A percentile compares a stretch with the other conserved stretches of the same genome.
Evolutionary conservation across 1,284 basidiomycete species (phyloP).

Genomic region (Ganoderma sp.): DNA sequence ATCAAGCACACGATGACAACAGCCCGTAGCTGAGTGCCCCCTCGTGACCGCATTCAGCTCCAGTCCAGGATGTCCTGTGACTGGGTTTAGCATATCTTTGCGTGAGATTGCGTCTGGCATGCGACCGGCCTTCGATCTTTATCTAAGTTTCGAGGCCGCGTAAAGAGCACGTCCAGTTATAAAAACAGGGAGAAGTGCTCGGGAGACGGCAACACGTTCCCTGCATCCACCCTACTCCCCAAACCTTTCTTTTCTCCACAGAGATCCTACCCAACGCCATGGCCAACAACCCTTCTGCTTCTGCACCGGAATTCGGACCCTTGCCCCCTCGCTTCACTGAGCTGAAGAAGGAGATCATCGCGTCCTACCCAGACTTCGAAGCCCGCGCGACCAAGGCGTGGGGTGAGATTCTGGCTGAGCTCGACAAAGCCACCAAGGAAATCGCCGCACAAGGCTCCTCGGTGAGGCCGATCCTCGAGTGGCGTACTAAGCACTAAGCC

Average conservation of each 20-base stretch:
- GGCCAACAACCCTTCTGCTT: not conserved
- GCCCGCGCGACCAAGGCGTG: conserved; percentile 57
- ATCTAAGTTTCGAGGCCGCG: conserved; percentile 9
- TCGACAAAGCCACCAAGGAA: conserved; percentile 50
- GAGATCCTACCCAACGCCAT: not conserved
- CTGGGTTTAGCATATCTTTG: conserved; percentile 14
- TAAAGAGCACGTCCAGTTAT: not conserved
- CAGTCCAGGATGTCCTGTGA: conserved; percentile 24
- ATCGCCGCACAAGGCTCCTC: conserved; percentile 55
- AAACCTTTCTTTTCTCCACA: too few relatives aligned
- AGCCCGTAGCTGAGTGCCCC: not conserved
- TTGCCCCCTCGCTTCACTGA: conserved; percentile 54
- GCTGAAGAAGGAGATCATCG: conserved; percentile 61
- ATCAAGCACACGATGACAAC: not conserved
- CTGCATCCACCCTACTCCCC: not conserved
- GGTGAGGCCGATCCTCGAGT: conserved; percentile 44
- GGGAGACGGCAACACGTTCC: not conserved
- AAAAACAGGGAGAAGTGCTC: not conserved
- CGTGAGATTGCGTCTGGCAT: conserved; percentile 27
- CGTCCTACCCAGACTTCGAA: conserved; percentile 57
- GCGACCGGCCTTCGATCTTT: conserved; percentile 2
- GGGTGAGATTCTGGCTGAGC: conserved; percentile 59
- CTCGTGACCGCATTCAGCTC: conserved; percentile 25
- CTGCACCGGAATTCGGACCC: conserved; percentile 37
- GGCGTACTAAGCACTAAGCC: not conserved